These are phyloP conservation scores for Trichoderma asperelloides DNA, from an alignment of 495 filamentous ascomycete genomes.

Conservation along the genomic window DNA sequence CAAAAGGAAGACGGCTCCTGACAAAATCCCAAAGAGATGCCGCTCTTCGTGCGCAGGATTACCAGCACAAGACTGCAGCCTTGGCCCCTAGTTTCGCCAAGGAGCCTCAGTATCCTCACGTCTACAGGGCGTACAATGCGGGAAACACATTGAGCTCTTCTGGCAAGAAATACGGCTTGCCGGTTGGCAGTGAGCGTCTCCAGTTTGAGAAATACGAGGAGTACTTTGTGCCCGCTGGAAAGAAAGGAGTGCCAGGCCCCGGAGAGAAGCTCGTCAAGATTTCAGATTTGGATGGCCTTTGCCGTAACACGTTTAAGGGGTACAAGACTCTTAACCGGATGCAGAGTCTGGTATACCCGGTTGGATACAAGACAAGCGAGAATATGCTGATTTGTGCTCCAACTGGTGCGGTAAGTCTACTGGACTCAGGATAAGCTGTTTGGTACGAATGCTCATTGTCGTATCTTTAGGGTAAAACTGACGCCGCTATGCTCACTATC, in stretches of 20 bases:
- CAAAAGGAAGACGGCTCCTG: conserved; percentile 51
- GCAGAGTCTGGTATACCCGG: conserved; percentile 93
- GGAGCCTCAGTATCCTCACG: conserved; percentile 75
- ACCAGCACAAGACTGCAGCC: conserved; percentile 69
- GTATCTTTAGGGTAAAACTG: conserved; percentile 76
- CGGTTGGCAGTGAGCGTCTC: conserved; percentile 50
- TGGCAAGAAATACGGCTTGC: conserved; percentile 70
- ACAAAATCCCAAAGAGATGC: conserved; percentile 70
- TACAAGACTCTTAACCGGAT: conserved; percentile 93
- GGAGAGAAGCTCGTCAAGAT: conserved; percentile 71
- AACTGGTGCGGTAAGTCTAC: conserved; percentile 65
- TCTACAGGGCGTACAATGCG: conserved; percentile 72
- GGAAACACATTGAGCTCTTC: conserved; percentile 71
- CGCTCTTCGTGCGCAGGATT: conserved; percentile 61
- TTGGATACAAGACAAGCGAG: conserved; percentile 90
- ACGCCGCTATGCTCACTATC: conserved; percentile 94
- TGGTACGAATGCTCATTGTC: neutral
- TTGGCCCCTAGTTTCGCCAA: conserved; percentile 53
- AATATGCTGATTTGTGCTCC: conserved; percentile 99
- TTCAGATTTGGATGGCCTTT: conserved; percentile 78
- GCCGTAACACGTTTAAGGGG: conserved; percentile 82
- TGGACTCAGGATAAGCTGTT: neutral
- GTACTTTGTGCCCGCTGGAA: conserved; percentile 71
- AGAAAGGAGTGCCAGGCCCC: conserved; percentile 61
- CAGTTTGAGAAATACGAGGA: conserved; percentile 70